A percentile compares a stretch with the other conserved stretches of the same genome.
These are phyloP conservation scores for Naegleria lovaniensis DNA, from an alignment of 208 protist species.

Conservation along the genomic window DNA sequence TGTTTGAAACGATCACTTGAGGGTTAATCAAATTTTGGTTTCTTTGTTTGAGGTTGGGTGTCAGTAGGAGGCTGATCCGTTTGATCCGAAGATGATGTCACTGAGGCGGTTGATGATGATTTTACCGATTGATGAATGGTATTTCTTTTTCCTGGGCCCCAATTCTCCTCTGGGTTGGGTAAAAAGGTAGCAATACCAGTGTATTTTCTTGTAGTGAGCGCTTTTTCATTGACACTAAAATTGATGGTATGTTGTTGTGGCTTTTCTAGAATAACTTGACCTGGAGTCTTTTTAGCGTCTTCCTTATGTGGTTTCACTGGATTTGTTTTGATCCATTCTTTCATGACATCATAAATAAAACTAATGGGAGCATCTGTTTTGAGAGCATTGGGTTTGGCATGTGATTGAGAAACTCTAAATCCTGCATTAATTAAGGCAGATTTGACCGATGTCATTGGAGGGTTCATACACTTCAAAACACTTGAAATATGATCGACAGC, in stretches of 20 bases:
- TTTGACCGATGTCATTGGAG: slow-evolving; percentile 62
- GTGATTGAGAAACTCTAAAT: slow-evolving; percentile 77
- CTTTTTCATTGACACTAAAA: neutral
- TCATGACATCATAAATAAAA: slow-evolving; percentile 26
- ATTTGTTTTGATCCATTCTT: neutral
- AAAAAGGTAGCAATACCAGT: neutral
- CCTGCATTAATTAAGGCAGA: slow-evolving; percentile 64
- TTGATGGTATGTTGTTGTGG: neutral
- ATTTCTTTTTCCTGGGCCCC: slow-evolving; percentile 31
- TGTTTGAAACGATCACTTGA: too few species aligned
- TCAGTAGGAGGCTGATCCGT: neutral
- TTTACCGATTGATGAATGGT: neutral
- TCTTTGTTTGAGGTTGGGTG: neutral
- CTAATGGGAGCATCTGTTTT: slow-evolving; percentile 54
- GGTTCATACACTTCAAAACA: slow-evolving; percentile 55
- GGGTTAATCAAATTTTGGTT: neutral
- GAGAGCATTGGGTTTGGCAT: slow-evolving; percentile 68
- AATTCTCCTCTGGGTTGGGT: slow-evolving; percentile 37
- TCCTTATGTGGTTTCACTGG: neutral
- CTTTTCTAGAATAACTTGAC: neutral
- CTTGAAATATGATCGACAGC: slow-evolving; percentile 60
- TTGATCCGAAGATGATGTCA: neutral
- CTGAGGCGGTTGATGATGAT: too few species aligned
- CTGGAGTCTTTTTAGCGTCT: neutral
- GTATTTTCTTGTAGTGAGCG: neutral